A percentile compares a stretch with the other conserved stretches of the same genome.
Conservation (phyloP, 2,329 filamentous ascomycete genomes). For the Xylariaceae sp. region DNA sequence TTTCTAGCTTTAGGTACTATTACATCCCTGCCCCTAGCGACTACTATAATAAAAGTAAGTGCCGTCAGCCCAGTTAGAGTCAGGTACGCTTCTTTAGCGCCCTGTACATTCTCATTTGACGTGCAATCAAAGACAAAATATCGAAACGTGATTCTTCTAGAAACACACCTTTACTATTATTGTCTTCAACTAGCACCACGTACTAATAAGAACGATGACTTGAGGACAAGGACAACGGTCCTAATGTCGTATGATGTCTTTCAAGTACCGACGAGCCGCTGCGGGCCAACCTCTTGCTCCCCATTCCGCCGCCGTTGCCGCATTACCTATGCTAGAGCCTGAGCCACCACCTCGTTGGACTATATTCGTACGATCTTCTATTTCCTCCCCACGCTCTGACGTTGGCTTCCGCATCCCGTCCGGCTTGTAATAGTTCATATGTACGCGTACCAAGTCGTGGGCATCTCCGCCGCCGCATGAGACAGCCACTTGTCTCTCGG, state of each 20-base stretch:
- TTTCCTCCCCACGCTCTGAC: constrained; percentile 20
- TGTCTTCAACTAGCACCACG: not conserved
- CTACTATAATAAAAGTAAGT: not conserved
- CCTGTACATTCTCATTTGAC: constrained; percentile 9
- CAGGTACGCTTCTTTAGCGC: not conserved
- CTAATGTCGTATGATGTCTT: constrained; percentile 20
- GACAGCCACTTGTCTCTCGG: constrained; percentile 9
- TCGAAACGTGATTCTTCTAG: not conserved
- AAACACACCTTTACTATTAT: constrained; percentile 2
- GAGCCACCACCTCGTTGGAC: not conserved
- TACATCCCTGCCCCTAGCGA: not conserved
- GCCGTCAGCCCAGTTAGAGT: not conserved
- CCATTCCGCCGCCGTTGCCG: not conserved
- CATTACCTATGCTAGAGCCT: not conserved
- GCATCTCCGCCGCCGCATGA: constrained; percentile 12
- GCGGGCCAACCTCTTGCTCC: not conserved
- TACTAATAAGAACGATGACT: not conserved
- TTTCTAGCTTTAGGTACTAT: not conserved
- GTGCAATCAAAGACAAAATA: constrained; percentile 15
- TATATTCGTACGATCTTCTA: constrained; percentile 23
- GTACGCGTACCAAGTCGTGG: constrained; percentile 1
- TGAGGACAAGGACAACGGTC: constrained; percentile 14
- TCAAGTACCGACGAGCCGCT: not conserved
- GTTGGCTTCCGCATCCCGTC: constrained; percentile 6
- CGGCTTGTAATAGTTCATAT: not conserved